Base-by-base conservation (phyloP, 768 basidiomycete species). In the Porpolomopsis calyptriformis region DNA sequence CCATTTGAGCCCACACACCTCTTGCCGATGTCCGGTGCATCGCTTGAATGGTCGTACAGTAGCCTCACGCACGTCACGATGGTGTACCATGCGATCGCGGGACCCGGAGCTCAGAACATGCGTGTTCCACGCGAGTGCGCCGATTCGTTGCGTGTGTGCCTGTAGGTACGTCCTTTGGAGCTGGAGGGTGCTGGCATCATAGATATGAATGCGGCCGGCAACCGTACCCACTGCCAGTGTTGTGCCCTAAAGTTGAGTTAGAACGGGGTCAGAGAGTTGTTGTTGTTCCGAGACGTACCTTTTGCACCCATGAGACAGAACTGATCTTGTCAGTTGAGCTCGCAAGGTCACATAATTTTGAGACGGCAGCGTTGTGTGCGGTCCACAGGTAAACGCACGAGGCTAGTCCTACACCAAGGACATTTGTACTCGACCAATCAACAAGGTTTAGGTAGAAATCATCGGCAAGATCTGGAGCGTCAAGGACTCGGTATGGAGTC, bases 381-480 rank as follows among this genome's bases (percentile, higher is more conserved):
- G 85, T 87, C 96, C 96, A 99, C 1, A 97, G 79, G 59, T 99
- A 99, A 10, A 99, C 94, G 50, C 89, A 92, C 0, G 82, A 71
- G 2, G 84, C 88, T 5, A 99, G 73, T 2, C 93, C 94, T 6
- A 98, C 96, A 2, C 87, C 93, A 0, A 98, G 78, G 0, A 97
- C 82, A 58, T 98, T 98, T 4, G 88, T 93, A 44, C 82, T 85
- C 2, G 86, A 89, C 96, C 96, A 98, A 52, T 97, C 93, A 19
- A 98, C 92, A 9, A 98, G 74, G 58, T 98, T 98, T 51, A 99
- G 82, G 58, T 99, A 98, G 63, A 97, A 99, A 62, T 99, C 94
- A 60, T 98, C 94, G 23, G 91, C 90, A 10, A 99, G 78, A 46
- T 98, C 93, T 0, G 94, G 96, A 6, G 94, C 94, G 59, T 99